Percentiles rank a stretch among this genome's conserved stretches.
Evolutionary conservation across 345 rosid species (phyloP).

Genomic region (Corymbia maculata): DNA sequence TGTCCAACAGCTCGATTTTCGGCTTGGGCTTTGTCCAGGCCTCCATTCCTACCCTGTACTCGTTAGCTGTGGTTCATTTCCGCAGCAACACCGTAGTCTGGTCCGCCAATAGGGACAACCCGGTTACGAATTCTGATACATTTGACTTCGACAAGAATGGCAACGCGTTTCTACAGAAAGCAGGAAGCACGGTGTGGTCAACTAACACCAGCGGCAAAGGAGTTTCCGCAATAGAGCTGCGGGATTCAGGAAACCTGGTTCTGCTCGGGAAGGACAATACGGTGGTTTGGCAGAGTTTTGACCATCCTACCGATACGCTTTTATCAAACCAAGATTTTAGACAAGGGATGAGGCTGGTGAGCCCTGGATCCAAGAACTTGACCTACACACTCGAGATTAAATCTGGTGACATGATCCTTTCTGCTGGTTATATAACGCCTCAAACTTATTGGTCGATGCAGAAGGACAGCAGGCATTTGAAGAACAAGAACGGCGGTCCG

Average conservation of each 20-base stretch:
- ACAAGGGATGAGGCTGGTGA: constrained; percentile 67
- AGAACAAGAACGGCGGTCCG: constrained; percentile 31
- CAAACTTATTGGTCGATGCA: constrained; percentile 83
- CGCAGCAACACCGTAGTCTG: constrained; percentile 33
- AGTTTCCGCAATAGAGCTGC: constrained; percentile 60
- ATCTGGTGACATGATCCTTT: constrained; percentile 68
- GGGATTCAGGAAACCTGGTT: constrained; percentile 75
- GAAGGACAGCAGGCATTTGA: constrained; percentile 25
- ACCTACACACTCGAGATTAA: constrained; percentile 65
- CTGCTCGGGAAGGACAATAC: constrained; percentile 29
- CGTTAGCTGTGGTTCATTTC: constrained; percentile 43
- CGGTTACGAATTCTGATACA: constrained; percentile 51
- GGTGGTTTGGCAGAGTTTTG: constrained; percentile 76
- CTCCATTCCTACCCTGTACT: constrained; percentile 32
- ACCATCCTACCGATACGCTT: constrained; percentile 74
- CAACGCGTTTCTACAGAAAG: constrained; percentile 34
- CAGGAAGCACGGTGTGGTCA: constrained; percentile 46
- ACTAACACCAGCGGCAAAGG: constrained; percentile 32
- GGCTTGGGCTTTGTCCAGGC: constrained; percentile 51
- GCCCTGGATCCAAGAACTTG: constrained; percentile 38
- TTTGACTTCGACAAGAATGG: constrained; percentile 48
- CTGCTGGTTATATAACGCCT: constrained; percentile 43
- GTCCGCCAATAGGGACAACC: constrained; percentile 70
- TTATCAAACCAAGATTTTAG: constrained; percentile 49
- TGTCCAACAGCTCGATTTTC: constrained; percentile 49